Percentiles rank a stretch among this genome's conserved stretches.
Conservation (phyloP, 73 alveolate species). For the Paraurostyla sp. region DNA sequence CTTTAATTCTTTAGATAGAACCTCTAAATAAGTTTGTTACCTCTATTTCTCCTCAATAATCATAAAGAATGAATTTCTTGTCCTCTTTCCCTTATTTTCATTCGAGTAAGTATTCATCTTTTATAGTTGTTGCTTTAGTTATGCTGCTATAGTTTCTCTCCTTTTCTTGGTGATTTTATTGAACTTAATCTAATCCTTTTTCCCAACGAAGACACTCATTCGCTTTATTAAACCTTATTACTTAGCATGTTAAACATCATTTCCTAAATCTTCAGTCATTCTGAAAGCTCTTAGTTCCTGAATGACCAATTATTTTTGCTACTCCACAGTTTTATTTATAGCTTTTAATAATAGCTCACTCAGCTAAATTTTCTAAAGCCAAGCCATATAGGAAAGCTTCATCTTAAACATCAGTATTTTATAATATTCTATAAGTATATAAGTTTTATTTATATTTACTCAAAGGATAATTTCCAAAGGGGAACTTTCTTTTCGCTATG, state of each 20-base stretch:
- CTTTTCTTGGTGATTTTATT: background rate
- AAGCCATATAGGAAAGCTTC: slow-evolving; percentile 37
- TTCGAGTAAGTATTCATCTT: slow-evolving; percentile 17
- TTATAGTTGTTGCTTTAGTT: background rate
- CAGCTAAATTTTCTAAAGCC: slow-evolving; percentile 1
- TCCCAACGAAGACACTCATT: slow-evolving; percentile 15
- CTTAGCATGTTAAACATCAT: slow-evolving; percentile 2
- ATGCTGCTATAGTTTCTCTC: slow-evolving; percentile 35
- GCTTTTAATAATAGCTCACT: slow-evolving; percentile 3
- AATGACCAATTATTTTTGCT: slow-evolving; percentile 1
- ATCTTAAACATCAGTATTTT: slow-evolving; percentile 17
- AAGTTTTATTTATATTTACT: background rate
- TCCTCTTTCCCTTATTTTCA: background rate
- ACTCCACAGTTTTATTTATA: slow-evolving; percentile 19
- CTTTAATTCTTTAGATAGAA: slow-evolving; percentile 18
- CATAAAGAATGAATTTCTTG: background rate
- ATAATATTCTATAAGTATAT: background rate
- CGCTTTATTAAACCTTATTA: background rate
- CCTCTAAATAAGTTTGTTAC: slow-evolving; percentile 31
- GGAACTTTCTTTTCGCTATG: no score
- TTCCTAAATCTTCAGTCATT: slow-evolving; percentile 15
- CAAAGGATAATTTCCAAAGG: background rate
- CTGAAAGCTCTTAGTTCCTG: slow-evolving; percentile 18
- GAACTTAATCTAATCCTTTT: background rate
- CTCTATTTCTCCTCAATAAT: slow-evolving; percentile 29